Evolutionary conservation across 768 basidiomycete species (phyloP), one percentile per base, ranked within the genome.

Genomic region (Boletus eberwhitei): DNA sequence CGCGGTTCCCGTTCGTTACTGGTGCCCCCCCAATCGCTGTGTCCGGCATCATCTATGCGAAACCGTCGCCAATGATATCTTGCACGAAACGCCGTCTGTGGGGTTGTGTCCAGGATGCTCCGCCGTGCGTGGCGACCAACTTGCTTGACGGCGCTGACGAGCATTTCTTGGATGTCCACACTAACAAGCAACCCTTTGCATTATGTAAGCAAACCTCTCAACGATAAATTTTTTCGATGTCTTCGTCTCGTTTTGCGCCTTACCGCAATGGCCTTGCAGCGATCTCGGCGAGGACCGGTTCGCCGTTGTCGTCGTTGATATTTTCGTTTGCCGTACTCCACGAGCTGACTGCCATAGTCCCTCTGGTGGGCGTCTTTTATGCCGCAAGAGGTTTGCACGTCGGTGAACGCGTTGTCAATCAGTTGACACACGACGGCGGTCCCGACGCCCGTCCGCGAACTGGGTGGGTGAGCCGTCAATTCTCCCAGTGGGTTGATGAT

Each of bases 291-390:
- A 80, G 85, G 36, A 91, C 91, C 17, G 83, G 87, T 17, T 77
- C 88, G 2, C 89, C 90, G 14, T 66, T 95, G 1, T 78, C 91
- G 1, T 92, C 91, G 12, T 79, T 97, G 46, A 49, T 58, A 59
- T 81, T 89, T 39, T 91, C 93, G 0, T 96, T 97, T 59, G 84
- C 81, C 6, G 72, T 94, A 50, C 76, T 97, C 3, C 94, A 97
- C 65, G 93, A 97, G 65, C 59, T 91, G 12, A 93, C 92, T 0
- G 92, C 93, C 0, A 64, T 94, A 48, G 76, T 84, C 0, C 91
- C 93, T 3, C 77, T 94, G 29, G 79, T 87, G 5, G 80, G 83
- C 35, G 66, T 90, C 37, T 96, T 93, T 69, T 91, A 83, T 64
- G 75, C 77, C 0, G 83, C 90, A 9, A 76, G 86, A 34, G 67